Base-by-base conservation (phyloP, 2,329 filamentous ascomycete genomes). In the Penicillium sp. region DNA sequence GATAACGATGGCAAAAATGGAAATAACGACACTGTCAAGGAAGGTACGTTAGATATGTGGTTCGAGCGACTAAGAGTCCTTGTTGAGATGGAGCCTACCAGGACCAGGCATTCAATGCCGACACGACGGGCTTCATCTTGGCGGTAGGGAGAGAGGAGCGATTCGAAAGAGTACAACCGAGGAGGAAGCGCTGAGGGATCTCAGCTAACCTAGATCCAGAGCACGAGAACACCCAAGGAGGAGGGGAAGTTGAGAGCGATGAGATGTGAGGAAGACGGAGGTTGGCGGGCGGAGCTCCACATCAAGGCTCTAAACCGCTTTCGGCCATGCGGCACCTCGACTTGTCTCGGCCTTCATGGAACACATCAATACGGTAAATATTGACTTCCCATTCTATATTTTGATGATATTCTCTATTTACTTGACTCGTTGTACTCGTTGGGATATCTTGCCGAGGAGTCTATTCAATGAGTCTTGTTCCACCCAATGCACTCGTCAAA, bases 101-200 rank as follows among this genome's bases (percentile, higher is more conserved):
- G 76, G 84, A 88, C 89, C 90, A 96, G 65, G 90, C 91, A 75
- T 95, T 90, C 75, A 90, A 80, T 58, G 89, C 85, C 66, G 88
- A 86, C 61, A 97, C 87, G 67, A 97, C 77, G 59, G 91, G 90
- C 84, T 96, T 96, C 90, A 96, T 96, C 66, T 64, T 81, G 75
- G 70, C 59, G 58, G 26, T 26, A 27, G 9, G 23, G 39, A 18
- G 24, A 40, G n/a, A 39, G 43, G 26, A 42, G 32, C 29, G 31
- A 35, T 14, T 41, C 20, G 42, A 40, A 23, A 31, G 23, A 42
- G 23, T 23, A 39, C 34, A 32, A 29, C n/a, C 20, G 29, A 38
- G 38, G 49, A 32, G 29, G 11, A 23, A 28, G 27, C 5, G 16
- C 18, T 40, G 24, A 20, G 24, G n/a, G n/a, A 20, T 20, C 20